Percentiles rank a stretch among this genome's conserved stretches.
These are phyloP conservation scores for Allomyces macrogynus DNA, from an alignment of 192 early-diverging fungal species.

Conservation along the genomic window DNA sequence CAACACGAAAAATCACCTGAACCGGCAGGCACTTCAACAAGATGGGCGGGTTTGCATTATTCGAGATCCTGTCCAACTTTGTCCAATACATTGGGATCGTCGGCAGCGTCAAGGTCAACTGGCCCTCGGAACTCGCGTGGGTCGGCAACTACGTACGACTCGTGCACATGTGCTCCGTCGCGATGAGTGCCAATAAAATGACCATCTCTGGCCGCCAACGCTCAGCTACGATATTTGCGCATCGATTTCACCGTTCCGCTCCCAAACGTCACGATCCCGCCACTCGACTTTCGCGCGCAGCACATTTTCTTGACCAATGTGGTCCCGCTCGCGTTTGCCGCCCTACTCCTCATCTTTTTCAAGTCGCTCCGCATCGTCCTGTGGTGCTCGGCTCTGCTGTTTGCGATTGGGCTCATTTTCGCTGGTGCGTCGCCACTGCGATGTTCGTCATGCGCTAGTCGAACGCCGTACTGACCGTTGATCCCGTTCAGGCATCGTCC, in stretches of 20 bases:
- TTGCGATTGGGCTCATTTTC: not conserved
- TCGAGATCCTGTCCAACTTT: not conserved
- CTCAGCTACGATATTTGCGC: not conserved
- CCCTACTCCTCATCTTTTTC: conserved; percentile 1
- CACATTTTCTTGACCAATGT: not conserved
- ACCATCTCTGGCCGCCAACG: not conserved
- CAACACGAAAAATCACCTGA: no score
- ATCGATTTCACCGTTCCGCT: not conserved
- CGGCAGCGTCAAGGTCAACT: not conserved
- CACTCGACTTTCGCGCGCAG: conserved; percentile 2
- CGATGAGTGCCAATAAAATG: not conserved
- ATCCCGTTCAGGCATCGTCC: not conserved
- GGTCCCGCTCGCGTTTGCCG: not conserved
- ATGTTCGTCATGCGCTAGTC: no score
- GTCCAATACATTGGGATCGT: not conserved
- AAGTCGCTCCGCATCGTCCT: not conserved
- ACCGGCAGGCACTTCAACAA: not conserved
- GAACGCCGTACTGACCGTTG: no score
- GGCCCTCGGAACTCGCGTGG: not conserved
- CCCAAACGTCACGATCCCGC: not conserved
- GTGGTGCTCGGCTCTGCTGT: not conserved
- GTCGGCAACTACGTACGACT: not conserved
- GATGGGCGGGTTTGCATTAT: not conserved
- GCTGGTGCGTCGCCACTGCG: not conserved
- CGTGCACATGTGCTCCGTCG: not conserved